Percentiles rank a stretch among this genome's conserved stretches.
Evolutionary conservation across 2,329 filamentous ascomycete genomes (phyloP).

Genomic region (Nothophoma quercina): DNA sequence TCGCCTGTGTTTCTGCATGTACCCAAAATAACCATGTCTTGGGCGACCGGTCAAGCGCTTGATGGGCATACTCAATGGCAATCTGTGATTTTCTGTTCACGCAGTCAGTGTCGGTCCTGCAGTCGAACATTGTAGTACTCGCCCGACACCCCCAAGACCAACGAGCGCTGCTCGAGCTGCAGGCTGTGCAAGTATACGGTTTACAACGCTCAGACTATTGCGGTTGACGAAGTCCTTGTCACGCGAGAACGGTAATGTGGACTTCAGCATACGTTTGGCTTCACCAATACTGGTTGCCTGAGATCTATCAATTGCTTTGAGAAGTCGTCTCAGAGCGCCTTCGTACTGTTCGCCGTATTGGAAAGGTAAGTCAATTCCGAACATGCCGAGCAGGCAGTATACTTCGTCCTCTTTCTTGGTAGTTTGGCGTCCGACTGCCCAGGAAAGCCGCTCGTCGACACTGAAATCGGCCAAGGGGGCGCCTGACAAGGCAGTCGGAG

Average conservation of each 20-base stretch:
- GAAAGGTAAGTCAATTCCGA: slow-evolving; percentile 12
- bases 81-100: slow-evolving; percentile 27
- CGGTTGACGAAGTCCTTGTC: slow-evolving; percentile 37
- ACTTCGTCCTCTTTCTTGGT: slow-evolving; percentile 26
- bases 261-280: background rate
- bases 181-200: background rate
- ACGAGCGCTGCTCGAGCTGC: slow-evolving; percentile 22
- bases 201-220: slow-evolving; percentile 5
- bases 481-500: slow-evolving; percentile 9
- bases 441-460: slow-evolving; percentile 25
- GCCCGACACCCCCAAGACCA: slow-evolving; percentile 34
- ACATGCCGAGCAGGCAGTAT: slow-evolving; percentile 25
- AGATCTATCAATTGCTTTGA: background rate
- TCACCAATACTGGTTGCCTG: slow-evolving; percentile 23
- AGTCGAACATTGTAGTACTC: background rate
- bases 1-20: slow-evolving; percentile 16
- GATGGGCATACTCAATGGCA: slow-evolving; percentile 22
- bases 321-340: background rate
- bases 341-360: slow-evolving; percentile 10
- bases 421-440: slow-evolving; percentile 33
- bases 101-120: background rate
- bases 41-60: slow-evolving; percentile 10
- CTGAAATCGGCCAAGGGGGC: slow-evolving; percentile 11
- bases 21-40: slow-evolving; percentile 29
- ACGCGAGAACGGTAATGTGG: slow-evolving; percentile 18